Conservation (phyloP, 2,329 filamentous ascomycete genomes). For the Phialophora macrospora region DNA sequence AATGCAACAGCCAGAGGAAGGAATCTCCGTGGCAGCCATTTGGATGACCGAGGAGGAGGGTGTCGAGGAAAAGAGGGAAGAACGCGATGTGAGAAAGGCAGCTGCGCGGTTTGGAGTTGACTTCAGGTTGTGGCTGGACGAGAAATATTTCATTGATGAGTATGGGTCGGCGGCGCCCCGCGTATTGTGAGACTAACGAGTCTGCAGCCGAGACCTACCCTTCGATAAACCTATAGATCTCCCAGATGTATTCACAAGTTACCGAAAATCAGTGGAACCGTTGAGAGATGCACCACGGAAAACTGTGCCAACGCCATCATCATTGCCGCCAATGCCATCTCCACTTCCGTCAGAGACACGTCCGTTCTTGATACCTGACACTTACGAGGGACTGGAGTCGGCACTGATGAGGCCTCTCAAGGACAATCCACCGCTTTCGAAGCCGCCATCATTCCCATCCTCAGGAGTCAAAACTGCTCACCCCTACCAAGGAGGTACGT, state of each 20-base stretch:
- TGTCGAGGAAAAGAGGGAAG: slow-evolving; percentile 70
- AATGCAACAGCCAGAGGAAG: slow-evolving; percentile 48
- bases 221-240: slow-evolving; percentile 63
- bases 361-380: slow-evolving; percentile 68
- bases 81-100: slow-evolving; percentile 59
- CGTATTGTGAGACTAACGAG: slow-evolving; percentile 10
- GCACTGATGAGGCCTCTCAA: slow-evolving; percentile 64
- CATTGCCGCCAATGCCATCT: slow-evolving; percentile 64
- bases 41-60: slow-evolving; percentile 78
- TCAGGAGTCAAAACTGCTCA: slow-evolving; percentile 62
- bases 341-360: slow-evolving; percentile 62
- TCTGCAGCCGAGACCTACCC: slow-evolving; percentile 67
- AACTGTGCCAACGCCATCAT: slow-evolving; percentile 59
- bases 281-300: slow-evolving; percentile 67
- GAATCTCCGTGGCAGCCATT: slow-evolving; percentile 62
- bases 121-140: slow-evolving; percentile 71
- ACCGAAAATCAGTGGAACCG: slow-evolving; percentile 74
- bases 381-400: slow-evolving; percentile 58
- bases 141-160: slow-evolving; percentile 82
- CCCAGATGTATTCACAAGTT: slow-evolving; percentile 76
- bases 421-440: slow-evolving; percentile 53
- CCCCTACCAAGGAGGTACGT: slow-evolving; percentile 72
- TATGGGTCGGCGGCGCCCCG: slow-evolving; percentile 52
- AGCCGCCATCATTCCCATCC: slow-evolving; percentile 59
- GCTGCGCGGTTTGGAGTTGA: slow-evolving; percentile 61